These are phyloP conservation scores for Backusella psychrophila DNA, from an alignment of 192 early-diverging fungal genomes.

Conservation along the genomic window DNA sequence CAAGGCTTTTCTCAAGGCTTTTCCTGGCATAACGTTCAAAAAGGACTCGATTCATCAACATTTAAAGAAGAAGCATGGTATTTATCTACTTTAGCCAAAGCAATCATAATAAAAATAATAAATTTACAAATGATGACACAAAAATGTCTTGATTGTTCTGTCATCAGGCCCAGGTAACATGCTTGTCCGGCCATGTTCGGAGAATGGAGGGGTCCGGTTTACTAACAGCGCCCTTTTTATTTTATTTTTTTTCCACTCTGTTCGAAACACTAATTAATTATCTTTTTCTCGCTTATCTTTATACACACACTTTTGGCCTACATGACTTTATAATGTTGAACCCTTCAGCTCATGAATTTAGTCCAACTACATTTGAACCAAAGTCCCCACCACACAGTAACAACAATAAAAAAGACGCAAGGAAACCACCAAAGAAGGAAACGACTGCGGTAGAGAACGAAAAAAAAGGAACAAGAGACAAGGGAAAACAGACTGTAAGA, in stretches of 20 bases:
- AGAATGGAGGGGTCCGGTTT: neutral
- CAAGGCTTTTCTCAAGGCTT: no score
- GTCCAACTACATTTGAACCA: neutral
- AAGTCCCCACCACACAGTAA: neutral
- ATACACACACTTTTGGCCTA: neutral
- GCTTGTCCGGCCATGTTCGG: neutral
- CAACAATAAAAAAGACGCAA: neutral
- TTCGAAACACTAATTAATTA: no score
- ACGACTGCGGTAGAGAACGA: neutral
- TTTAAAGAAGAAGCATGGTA: no score
- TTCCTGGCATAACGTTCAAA: no score
- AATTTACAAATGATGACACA: no score
- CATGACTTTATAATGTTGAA: slow-evolving; percentile 1
- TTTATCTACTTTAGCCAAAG: no score
- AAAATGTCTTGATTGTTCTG: no score
- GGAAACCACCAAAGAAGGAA: neutral
- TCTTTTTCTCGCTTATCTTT: neutral
- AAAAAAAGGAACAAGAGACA: neutral
- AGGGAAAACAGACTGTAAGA: neutral
- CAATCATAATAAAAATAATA: no score
- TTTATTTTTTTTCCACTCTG: no score
- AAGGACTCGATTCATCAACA: no score
- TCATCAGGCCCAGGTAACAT: no score
- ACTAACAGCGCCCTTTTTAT: no score
- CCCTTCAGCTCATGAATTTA: slow-evolving; percentile 12